These are phyloP conservation scores for Globisporangium polare DNA, from an alignment of 352 stramenopile genomes.

Conservation along the genomic window DNA sequence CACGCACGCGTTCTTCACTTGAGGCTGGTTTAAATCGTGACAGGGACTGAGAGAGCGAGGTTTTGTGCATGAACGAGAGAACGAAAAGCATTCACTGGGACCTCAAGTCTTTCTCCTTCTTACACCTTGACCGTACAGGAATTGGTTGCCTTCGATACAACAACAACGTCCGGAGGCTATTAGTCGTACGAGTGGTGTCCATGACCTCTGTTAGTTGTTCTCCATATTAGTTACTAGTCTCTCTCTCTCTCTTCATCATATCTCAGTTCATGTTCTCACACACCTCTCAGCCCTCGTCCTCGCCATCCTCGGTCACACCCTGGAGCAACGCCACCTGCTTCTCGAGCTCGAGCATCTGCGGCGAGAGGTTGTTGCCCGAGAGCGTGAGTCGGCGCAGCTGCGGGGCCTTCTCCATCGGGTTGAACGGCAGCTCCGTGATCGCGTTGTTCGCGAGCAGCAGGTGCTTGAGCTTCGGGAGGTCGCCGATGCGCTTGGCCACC, in stretches of 20 bases:
- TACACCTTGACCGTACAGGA: too few species aligned
- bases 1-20: conserved; percentile 85
- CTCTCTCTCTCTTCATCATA: neutral
- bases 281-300: conserved; percentile 28
- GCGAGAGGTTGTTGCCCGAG: conserved; percentile 62
- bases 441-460: conserved; percentile 83
- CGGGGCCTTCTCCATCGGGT: conserved; percentile 63
- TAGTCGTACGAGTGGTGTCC: too few species aligned
- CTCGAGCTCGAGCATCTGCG: conserved; percentile 58
- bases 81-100: too few species aligned
- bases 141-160: too few species aligned
- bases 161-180: too few species aligned
- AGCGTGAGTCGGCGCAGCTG: conserved; percentile 78
- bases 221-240: conserved; percentile 1
- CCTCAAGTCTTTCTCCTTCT: too few species aligned
- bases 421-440: conserved; percentile 76
- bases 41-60: neutral
- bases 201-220: neutral
- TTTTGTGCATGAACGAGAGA: neutral
- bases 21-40: conserved; percentile 8
- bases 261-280: neutral
- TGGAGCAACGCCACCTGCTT: conserved; percentile 50
- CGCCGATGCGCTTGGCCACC: conserved; percentile 82
- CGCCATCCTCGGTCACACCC: conserved; percentile 48
- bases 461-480: conserved; percentile 74